phyloP scores from a whole-genome alignment of 2,329 filamentous ascomycete genomes.

The Pezicula radicicola region DNA sequence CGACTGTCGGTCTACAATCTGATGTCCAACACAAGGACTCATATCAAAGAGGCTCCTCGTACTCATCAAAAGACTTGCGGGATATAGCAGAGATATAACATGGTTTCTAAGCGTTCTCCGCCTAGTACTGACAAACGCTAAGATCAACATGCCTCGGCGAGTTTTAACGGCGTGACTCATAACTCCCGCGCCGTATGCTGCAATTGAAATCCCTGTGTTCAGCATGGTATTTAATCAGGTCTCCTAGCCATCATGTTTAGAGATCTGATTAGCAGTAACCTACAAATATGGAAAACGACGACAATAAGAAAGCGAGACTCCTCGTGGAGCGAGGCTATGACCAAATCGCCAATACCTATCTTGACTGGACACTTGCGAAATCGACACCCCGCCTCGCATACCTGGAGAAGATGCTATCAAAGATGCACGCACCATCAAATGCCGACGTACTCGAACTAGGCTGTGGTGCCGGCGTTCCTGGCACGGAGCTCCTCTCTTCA shows the following conservation, averaged over 20 bases:
- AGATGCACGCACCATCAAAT: conserved; percentile 3
- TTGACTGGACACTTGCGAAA: background rate
- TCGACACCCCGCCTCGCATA: conserved; percentile 3
- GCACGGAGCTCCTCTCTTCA: conserved; percentile 1
- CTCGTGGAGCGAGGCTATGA: conserved; percentile 2
- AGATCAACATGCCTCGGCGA: too few relatives aligned
- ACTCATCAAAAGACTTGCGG: too few relatives aligned
- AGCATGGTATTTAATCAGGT: too few relatives aligned
- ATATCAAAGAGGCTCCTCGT: too few relatives aligned
- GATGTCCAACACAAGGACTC: too few relatives aligned
- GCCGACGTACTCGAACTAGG: background rate
- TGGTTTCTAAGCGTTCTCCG: too few relatives aligned
- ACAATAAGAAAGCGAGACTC: background rate
- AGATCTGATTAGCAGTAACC: background rate
- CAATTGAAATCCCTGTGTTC: too few relatives aligned
- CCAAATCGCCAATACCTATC: conserved; percentile 1
- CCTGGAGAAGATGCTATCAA: conserved; percentile 4
- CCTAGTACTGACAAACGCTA: too few relatives aligned
- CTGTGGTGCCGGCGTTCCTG: conserved; percentile 2
- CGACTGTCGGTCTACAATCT: too few relatives aligned
- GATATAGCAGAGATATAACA: too few relatives aligned
- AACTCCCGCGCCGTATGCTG: too few relatives aligned
- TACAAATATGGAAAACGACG: background rate
- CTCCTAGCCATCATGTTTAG: background rate
- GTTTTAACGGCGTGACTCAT: too few relatives aligned